Evolutionary conservation across 495 filamentous ascomycete species (phyloP).

Genomic region (Xylaria venustula): DNA sequence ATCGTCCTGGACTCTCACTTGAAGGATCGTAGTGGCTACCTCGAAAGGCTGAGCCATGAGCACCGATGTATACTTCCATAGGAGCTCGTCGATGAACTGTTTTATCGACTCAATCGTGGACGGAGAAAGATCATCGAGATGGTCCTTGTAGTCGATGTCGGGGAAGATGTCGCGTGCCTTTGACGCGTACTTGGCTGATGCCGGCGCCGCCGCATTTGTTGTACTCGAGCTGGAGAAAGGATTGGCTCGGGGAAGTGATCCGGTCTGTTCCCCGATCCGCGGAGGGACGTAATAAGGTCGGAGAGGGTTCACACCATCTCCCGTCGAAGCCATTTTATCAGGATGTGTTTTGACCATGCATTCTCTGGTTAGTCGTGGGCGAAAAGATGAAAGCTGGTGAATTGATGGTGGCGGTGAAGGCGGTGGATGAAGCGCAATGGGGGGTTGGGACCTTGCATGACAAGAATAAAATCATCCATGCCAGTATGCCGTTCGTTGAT

Average conservation of each 20-base stretch:
- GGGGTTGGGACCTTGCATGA: neutral
- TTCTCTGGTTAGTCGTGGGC: neutral
- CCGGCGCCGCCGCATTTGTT: constrained; percentile 40
- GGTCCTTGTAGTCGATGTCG: constrained; percentile 87
- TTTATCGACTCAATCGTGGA: constrained; percentile 69
- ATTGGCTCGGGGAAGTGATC: constrained; percentile 39
- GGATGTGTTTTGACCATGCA: neutral
- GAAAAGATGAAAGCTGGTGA: neutral
- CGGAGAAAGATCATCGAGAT: constrained; percentile 73
- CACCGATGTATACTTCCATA: constrained; percentile 83
- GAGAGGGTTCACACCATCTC: constrained; percentile 77
- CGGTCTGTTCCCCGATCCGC: constrained; percentile 61
- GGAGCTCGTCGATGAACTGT: constrained; percentile 70
- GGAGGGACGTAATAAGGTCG: constrained; percentile 94
- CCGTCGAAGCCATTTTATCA: constrained; percentile 42
- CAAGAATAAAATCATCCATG: constrained; percentile 8
- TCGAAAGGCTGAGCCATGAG: constrained; percentile 94
- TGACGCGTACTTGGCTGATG: constrained; percentile 57
- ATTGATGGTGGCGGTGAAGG: neutral
- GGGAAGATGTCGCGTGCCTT: constrained; percentile 81
- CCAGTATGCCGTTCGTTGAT: too few species aligned
- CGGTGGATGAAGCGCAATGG: neutral
- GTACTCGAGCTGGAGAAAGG: constrained; percentile 42
- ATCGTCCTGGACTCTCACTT: constrained; percentile 63
- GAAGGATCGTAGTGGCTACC: constrained; percentile 89